Conservation (phyloP, 129 eudicot genomes). For the Centaurea solstitialis region DNA sequence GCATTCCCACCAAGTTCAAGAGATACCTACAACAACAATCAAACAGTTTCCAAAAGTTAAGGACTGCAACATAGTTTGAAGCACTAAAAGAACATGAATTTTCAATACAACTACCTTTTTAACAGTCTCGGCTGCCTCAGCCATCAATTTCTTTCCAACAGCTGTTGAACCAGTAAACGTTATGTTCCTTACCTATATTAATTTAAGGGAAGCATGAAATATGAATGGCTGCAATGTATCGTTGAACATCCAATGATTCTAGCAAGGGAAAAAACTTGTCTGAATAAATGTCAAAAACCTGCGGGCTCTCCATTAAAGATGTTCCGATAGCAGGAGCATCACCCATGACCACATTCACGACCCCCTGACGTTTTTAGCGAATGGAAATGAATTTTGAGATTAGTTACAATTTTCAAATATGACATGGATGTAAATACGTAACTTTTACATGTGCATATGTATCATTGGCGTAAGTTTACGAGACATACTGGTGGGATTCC, state of each 20-base stretch:
- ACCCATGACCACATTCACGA: conserved; percentile 92
- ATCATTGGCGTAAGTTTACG: background rate
- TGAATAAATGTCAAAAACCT: conserved; percentile 34
- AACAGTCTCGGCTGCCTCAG: conserved; percentile 84
- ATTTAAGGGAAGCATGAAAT: conserved; percentile 13
- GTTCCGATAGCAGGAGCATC: conserved; percentile 82
- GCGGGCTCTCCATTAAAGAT: conserved; percentile 63
- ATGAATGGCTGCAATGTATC: background rate
- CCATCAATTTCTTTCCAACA: conserved; percentile 91
- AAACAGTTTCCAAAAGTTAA: conserved; percentile 3
- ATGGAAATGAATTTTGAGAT: background rate
- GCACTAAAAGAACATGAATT: background rate
- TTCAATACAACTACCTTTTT: conserved; percentile 57
- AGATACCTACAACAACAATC: conserved; percentile 54
- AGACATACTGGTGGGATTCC: conserved; percentile 87
- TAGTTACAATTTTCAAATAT: background rate
- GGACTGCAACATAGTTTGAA: background rate
- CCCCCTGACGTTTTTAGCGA: conserved; percentile 54
- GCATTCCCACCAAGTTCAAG: conserved; percentile 99
- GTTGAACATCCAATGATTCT: background rate
- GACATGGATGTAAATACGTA: background rate
- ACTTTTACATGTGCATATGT: background rate
- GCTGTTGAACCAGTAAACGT: conserved; percentile 97
- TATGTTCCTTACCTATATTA: conserved; percentile 79
- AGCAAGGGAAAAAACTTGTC: background rate